These are phyloP conservation scores for Aspergillus sp. DNA, from an alignment of 2,329 filamentous ascomycete genomes.

Conservation along the genomic window DNA sequence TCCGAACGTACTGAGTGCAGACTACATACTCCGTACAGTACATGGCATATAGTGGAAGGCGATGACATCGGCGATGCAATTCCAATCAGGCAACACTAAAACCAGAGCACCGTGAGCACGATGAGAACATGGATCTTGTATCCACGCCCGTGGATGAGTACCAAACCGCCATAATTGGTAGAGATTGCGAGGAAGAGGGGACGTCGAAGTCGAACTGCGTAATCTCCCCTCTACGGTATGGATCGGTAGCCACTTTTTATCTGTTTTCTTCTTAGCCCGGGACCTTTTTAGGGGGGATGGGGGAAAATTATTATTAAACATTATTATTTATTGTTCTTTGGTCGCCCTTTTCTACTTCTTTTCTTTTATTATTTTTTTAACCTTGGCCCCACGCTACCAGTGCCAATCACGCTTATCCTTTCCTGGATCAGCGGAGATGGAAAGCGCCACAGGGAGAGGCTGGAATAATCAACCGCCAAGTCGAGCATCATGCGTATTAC, in stretches of 20 bases:
- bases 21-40: too few relatives aligned
- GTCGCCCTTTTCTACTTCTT: too few relatives aligned
- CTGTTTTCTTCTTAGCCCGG: not conserved
- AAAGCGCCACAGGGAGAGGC: constrained; percentile 8
- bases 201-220: constrained; percentile 1
- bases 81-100: not conserved
- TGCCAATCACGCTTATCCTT: constrained; percentile 13
- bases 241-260: not conserved
- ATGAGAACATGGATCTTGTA: not conserved
- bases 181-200: not conserved
- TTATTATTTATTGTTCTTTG: not conserved
- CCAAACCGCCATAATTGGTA: not conserved
- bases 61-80: not conserved
- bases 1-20: too few relatives aligned
- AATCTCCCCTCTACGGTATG: constrained; percentile 1
- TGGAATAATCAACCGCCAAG: not conserved
- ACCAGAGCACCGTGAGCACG: not conserved
- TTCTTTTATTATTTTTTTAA: not conserved
- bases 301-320: not conserved
- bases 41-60: too few relatives aligned
- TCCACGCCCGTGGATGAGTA: not conserved
- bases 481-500: not conserved
- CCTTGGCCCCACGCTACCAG: not conserved
- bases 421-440: constrained; percentile 2
- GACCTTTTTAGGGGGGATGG: not conserved